Evolutionary conservation across 23 red algal species (phyloP).

Genomic region (Gracilaria caudata): DNA sequence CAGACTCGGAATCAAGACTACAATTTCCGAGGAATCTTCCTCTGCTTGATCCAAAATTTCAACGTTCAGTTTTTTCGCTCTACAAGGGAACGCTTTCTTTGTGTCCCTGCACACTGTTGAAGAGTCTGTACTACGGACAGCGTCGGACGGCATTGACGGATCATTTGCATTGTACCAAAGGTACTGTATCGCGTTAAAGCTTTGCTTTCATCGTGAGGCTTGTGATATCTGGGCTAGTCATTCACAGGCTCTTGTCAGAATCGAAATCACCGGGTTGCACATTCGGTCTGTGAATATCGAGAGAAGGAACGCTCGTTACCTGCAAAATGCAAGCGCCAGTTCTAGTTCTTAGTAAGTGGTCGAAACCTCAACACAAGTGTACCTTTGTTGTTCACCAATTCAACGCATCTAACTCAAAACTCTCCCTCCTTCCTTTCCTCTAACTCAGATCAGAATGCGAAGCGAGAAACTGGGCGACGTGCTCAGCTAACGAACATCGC

Average conservation of each 20-base stretch:
- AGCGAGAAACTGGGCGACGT: constrained; percentile 86
- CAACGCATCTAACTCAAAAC: constrained; percentile 1
- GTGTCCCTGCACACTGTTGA: too few relatives aligned
- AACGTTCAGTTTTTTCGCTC: too few relatives aligned
- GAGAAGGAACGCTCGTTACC: not conserved
- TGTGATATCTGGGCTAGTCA: too few relatives aligned
- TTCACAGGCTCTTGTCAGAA: not conserved
- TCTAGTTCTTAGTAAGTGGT: constrained; percentile 79
- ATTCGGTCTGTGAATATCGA: not conserved
- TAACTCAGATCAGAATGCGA: constrained; percentile 74
- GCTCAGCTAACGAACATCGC: constrained; percentile 97
- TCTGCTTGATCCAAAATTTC: too few relatives aligned
- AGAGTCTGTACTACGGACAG: too few relatives aligned
- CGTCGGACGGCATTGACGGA: too few relatives aligned
- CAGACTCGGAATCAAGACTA: too few relatives aligned
- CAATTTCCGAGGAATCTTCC: too few relatives aligned
- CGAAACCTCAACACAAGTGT: not conserved
- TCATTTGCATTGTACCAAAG: too few relatives aligned
- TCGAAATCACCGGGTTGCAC: not conserved
- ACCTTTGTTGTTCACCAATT: not conserved
- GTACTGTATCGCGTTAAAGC: too few relatives aligned
- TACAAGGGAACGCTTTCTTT: too few relatives aligned
- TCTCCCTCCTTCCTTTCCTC: not conserved
- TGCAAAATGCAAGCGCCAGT: constrained; percentile 81
- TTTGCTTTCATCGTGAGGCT: too few relatives aligned